Base-by-base conservation (phyloP, 768 basidiomycete species). In the Ramaria sp. region DNA sequence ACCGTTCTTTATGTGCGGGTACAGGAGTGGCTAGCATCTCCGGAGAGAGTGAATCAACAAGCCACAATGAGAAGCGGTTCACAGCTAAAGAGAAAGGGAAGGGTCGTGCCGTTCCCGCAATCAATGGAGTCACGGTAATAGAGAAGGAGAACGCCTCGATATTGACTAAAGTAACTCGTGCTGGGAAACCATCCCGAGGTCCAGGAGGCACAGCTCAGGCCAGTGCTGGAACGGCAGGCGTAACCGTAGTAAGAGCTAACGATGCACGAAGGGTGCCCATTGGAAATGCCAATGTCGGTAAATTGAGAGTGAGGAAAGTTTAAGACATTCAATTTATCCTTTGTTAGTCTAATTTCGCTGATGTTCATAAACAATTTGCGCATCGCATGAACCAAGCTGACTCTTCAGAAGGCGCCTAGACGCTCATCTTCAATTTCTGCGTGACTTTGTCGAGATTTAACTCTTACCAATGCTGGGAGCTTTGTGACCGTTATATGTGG, bases 231-330 rank as follows among this genome's bases (percentile, higher is more conserved):
- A 58, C 41, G 42, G 61, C 60, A 52, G 42, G 55, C n/a, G 62
- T 61, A 16, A 56, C 56, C 44, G 36, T 34, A 20, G 51, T 55
- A 16, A 55, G 42, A 37, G 42, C 25, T n/a, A 43, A 43, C 34
- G 84, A 82, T 5, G 76, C 85, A 4, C 70, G 84, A 60, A 71
- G 84, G 55, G 83, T 88, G 24, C 80, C 75, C 4, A 68, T 85
- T n/a, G 77, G 79, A 57, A 85, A 82, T 58, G 73, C 74, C 1
- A 82, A 84, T 53, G 83, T 83, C 4, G 79, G 51, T 24, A 50
- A 50, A 10, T 22, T 52, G 27, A n/a, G 38, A 34, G 42, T 18
- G 9, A 52, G 51, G 38, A 24, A 22, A 22, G 37, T n/a, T 18
- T 50, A 37, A 50, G 13, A 4, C 28, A 28, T 24, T 3, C 39